phyloP scores from a whole-genome alignment of 1,284 basidiomycete genomes.

The Sparassis latifolia region DNA sequence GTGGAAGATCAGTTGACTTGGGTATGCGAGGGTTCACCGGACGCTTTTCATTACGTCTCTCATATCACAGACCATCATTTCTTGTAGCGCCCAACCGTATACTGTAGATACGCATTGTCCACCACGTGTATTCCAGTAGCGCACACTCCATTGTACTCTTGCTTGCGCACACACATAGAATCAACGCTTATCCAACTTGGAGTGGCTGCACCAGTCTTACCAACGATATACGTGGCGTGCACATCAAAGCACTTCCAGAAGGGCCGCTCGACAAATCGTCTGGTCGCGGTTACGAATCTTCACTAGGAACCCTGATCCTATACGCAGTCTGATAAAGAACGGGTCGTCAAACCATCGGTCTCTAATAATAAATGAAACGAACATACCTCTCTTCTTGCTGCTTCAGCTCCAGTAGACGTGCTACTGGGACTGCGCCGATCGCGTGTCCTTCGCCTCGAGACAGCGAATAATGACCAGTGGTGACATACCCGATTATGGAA shows the following conservation, averaged over 20 bases:
- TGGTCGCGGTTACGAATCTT: slow-evolving; percentile 38
- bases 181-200: too few species aligned
- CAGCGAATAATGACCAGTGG: slow-evolving; percentile 76
- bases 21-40: too few species aligned
- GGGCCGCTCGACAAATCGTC: slow-evolving; percentile 31
- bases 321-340: slow-evolving; percentile 15
- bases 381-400: slow-evolving; percentile 45
- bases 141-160: too few species aligned
- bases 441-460: slow-evolving; percentile 69
- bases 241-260: slow-evolving; percentile 14
- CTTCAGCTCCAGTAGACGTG: slow-evolving; percentile 44
- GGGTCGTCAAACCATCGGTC: background rate
- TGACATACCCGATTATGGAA: slow-evolving; percentile 70
- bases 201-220: too few species aligned
- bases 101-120: too few species aligned
- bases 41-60: background rate
- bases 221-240: too few species aligned
- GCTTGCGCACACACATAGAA: too few species aligned
- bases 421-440: slow-evolving; percentile 63
- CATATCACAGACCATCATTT: background rate
- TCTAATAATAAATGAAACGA: background rate
- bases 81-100: too few species aligned
- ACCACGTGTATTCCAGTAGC: too few species aligned
- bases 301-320: slow-evolving; percentile 25
- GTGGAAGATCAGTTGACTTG: slow-evolving; percentile 47